Percentiles rank a stretch among this genome's conserved stretches.
Evolutionary conservation across 179 eudicot genomes (phyloP).

Genomic region (Amaranthus tricolor): DNA sequence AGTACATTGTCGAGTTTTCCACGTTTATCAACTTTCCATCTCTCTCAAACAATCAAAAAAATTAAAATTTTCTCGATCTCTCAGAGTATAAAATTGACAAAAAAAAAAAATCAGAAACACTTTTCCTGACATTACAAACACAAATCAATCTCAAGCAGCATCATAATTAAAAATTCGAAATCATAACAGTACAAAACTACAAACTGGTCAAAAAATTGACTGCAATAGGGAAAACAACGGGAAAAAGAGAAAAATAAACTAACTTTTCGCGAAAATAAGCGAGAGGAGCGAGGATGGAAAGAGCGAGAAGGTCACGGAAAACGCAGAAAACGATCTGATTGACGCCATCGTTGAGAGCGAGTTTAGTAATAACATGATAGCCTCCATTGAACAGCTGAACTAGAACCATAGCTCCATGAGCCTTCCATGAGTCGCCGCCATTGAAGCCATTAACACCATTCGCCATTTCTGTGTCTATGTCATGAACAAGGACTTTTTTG

Average conservation of each 20-base stretch:
- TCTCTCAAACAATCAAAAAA: background rate
- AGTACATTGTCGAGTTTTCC: background rate
- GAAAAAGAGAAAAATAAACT: conserved; percentile 9
- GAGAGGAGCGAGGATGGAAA: conserved; percentile 72
- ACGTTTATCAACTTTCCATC: background rate
- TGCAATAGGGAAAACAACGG: background rate
- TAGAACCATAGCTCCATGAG: conserved; percentile 60
- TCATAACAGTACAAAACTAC: background rate
- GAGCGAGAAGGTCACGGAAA: conserved; percentile 67
- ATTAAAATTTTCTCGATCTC: background rate
- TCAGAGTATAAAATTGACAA: background rate
- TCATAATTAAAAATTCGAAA: background rate
- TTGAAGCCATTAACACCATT: conserved; percentile 15
- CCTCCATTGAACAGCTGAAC: conserved; percentile 70
- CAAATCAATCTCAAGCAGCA: background rate
- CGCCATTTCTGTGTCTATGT: conserved; percentile 15
- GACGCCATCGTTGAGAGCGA: conserved; percentile 73
- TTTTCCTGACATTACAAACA: background rate
- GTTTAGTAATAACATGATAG: conserved; percentile 76
- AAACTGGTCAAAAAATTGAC: background rate
- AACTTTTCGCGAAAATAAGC: conserved; percentile 81
- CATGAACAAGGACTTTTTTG: background rate
- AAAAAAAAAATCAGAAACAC: background rate
- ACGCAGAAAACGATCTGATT: conserved; percentile 80
- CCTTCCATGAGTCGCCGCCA: conserved; percentile 47